These are phyloP conservation scores for Colletotrichum musae DNA, from an alignment of 2,329 filamentous ascomycete species.

Conservation along the genomic window DNA sequence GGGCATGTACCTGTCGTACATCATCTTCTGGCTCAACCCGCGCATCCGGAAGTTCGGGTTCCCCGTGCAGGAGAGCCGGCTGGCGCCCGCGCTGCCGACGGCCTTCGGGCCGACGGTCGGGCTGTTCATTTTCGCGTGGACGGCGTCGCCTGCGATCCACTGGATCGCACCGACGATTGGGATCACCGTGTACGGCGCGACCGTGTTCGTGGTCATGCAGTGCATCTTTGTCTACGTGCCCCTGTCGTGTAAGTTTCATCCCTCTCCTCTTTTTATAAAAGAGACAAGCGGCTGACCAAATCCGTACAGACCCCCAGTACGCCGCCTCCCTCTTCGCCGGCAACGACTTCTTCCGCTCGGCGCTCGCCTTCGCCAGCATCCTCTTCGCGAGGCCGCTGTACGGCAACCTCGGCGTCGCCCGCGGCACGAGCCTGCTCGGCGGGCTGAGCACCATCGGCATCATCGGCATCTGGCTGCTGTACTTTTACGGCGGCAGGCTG, in stretches of 20 bases:
- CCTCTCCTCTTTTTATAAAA: neutral
- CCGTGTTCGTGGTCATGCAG: slow-evolving; percentile 70
- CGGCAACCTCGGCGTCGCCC: slow-evolving; percentile 70
- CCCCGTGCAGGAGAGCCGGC: slow-evolving; percentile 66
- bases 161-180: slow-evolving; percentile 72
- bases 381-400: slow-evolving; percentile 74
- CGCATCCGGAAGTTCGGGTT: slow-evolving; percentile 64
- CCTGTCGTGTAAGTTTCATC: slow-evolving; percentile 45
- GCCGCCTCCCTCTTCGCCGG: slow-evolving; percentile 72
- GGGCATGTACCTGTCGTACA: slow-evolving; percentile 64
- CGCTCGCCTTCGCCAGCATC: slow-evolving; percentile 72
- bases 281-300: neutral
- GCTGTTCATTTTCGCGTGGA: slow-evolving; percentile 75
- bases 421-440: slow-evolving; percentile 70
- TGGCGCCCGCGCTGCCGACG: slow-evolving; percentile 68
- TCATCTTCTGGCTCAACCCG: slow-evolving; percentile 66
- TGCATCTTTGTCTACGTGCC: slow-evolving; percentile 74
- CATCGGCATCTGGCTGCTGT: slow-evolving; percentile 72
- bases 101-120: slow-evolving; percentile 69
- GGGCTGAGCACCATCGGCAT: slow-evolving; percentile 68
- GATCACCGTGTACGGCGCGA: slow-evolving; percentile 67
- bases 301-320: slow-evolving; percentile 65
- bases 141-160: slow-evolving; percentile 63
- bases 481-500: slow-evolving; percentile 68
- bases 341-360: slow-evolving; percentile 72